phyloP scores from a whole-genome alignment of 148 eudicot genomes.

The Chenopodium formosanum region DNA sequence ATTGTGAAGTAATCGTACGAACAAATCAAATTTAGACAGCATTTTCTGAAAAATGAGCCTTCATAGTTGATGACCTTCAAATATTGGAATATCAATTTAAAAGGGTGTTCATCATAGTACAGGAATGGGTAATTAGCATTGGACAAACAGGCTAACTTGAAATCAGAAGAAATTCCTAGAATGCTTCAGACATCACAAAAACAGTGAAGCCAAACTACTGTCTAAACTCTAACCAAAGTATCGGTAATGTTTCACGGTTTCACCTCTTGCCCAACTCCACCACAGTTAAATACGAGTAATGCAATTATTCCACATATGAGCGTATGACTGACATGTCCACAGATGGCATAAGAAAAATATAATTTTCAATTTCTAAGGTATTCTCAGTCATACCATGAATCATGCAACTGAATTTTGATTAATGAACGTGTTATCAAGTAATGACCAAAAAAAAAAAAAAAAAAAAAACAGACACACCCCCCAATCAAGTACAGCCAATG shows the following conservation, averaged over 20 bases:
- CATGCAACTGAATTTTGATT: not conserved
- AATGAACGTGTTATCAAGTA: not conserved
- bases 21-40: not conserved
- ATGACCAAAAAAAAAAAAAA: not conserved
- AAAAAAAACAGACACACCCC: not conserved
- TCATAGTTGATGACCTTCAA: not conserved
- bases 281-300: not conserved
- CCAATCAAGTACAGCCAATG: not conserved
- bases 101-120: not conserved
- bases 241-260: not conserved
- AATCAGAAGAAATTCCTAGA: not conserved
- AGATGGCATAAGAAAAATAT: not conserved
- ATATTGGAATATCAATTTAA: not conserved
- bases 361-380: not conserved
- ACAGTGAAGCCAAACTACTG: not conserved
- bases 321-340: not conserved
- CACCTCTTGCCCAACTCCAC: not conserved
- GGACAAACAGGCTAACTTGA: not conserved
- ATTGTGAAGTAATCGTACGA: not conserved
- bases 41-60: not conserved
- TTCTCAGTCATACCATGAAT: not conserved
- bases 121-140: not conserved
- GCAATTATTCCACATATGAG: not conserved
- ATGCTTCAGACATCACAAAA: not conserved
- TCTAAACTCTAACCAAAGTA: not conserved